Evolutionary conservation across 345 rosid genomes (phyloP).

Genomic region (Lumnitzera littorea): DNA sequence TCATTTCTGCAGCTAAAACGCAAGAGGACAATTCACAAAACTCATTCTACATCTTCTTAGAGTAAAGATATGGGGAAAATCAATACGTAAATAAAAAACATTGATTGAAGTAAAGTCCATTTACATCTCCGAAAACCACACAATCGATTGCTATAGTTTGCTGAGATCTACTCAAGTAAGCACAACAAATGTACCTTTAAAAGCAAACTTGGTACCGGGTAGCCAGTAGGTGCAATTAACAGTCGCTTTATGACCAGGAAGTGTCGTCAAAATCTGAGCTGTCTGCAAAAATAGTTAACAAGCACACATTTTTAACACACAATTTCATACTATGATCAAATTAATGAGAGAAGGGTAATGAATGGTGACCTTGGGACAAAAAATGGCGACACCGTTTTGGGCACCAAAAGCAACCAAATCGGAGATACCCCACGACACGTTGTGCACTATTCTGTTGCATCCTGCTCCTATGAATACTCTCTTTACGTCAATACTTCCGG

Average conservation of each 20-base stretch:
- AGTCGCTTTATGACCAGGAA: conserved; percentile 76
- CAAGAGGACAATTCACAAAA: no score
- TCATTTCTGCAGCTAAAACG: no score
- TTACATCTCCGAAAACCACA: not conserved
- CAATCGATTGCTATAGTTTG: not conserved
- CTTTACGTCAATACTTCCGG: conserved; percentile 34
- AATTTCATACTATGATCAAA: not conserved
- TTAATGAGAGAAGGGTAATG: not conserved
- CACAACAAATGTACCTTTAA: conserved; percentile 41
- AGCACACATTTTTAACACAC: not conserved
- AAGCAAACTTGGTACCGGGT: conserved; percentile 65
- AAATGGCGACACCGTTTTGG: conserved; percentile 78
- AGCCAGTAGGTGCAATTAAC: conserved; percentile 93
- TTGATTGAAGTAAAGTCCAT: no score
- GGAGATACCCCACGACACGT: conserved; percentile 88
- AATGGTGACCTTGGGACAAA: conserved; percentile 54
- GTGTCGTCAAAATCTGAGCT: conserved; percentile 80
- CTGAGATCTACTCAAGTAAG: not conserved
- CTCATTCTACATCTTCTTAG: no score
- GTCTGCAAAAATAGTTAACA: conserved; percentile 24
- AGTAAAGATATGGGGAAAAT: no score
- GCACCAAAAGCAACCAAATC: conserved; percentile 76
- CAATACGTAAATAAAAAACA: no score
- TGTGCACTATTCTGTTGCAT: conserved; percentile 83
- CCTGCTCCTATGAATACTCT: conserved; percentile 82